Percentiles rank a stretch among this genome's conserved stretches.
Conservation (phyloP, 176 grass and related monocot genomes). For the Oryza rufipogon region DNA sequence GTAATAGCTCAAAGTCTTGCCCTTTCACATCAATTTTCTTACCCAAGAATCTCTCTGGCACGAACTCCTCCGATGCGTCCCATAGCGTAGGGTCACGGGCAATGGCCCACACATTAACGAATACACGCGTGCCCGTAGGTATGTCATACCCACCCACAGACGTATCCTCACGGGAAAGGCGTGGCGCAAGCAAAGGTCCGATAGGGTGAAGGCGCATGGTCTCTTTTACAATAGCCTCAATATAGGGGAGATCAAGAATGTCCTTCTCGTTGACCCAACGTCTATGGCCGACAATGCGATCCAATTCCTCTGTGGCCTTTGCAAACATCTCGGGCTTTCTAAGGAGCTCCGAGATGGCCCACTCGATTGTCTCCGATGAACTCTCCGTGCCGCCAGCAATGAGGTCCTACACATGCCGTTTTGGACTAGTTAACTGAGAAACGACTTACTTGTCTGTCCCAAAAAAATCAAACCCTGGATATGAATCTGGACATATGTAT, state of each 20-base stretch:
- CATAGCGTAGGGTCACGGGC: slow-evolving; percentile 47
- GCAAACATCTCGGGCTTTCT: slow-evolving; percentile 40
- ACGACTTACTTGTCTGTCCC: not conserved
- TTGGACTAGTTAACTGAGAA: not conserved
- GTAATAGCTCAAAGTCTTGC: slow-evolving; percentile 64
- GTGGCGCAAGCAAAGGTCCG: slow-evolving; percentile 51
- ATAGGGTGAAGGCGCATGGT: slow-evolving; percentile 64
- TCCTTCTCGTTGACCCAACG: slow-evolving; percentile 56
- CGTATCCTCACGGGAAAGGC: slow-evolving; percentile 36
- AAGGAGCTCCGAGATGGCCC: slow-evolving; percentile 62
- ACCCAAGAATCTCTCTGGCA: slow-evolving; percentile 44
- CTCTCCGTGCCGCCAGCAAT: slow-evolving; percentile 53
- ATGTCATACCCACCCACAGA: slow-evolving; percentile 48
- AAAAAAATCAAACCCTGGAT: too few species aligned
- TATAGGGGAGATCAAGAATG: slow-evolving; percentile 40
- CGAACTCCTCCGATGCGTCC: slow-evolving; percentile 60
- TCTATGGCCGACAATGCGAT: slow-evolving; percentile 48
- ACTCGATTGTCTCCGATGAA: slow-evolving; percentile 44
- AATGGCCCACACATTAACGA: slow-evolving; percentile 64
- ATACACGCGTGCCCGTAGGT: slow-evolving; percentile 37
- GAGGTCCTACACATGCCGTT: slow-evolving; percentile 35
- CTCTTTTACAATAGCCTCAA: slow-evolving; percentile 62
- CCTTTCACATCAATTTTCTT: slow-evolving; percentile 53
- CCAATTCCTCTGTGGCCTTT: slow-evolving; percentile 63
- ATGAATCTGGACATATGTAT: too few species aligned